These are phyloP conservation scores for Eucalyptus sideroxylon DNA, from an alignment of 345 rosid genomes.

Conservation along the genomic window DNA sequence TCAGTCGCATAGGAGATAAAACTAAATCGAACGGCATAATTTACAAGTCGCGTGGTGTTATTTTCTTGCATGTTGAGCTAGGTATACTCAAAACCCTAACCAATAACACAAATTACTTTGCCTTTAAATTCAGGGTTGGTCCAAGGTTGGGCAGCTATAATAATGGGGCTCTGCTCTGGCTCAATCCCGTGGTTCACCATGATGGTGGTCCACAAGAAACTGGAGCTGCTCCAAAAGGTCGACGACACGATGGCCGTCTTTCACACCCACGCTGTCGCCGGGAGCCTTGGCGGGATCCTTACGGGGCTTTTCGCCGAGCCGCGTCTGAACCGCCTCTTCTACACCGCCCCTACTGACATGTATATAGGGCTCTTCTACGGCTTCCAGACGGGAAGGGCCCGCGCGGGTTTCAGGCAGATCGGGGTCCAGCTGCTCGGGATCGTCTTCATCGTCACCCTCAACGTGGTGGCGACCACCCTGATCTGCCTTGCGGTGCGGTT, in stretches of 20 bases:
- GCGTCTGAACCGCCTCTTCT: constrained; percentile 12
- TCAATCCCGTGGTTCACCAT: constrained; percentile 46
- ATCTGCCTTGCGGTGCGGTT: constrained; percentile 12
- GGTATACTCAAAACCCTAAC: neutral
- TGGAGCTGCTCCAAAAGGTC: constrained; percentile 19
- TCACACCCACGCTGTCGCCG: constrained; percentile 43
- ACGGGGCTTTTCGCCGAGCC: constrained; percentile 30
- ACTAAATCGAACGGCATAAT: neutral
- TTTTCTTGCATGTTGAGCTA: neutral
- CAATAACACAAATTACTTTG: neutral
- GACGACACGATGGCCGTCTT: constrained; percentile 45
- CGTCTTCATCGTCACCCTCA: neutral
- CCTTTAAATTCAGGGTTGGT: constrained; percentile 15
- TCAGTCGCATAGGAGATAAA: neutral
- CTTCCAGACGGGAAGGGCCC: neutral
- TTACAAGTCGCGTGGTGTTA: neutral
- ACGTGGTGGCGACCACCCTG: constrained; percentile 13
- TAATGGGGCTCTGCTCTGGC: constrained; percentile 36
- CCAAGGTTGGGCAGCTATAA: constrained; percentile 43
- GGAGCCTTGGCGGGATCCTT: constrained; percentile 31
- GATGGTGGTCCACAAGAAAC: constrained; percentile 39
- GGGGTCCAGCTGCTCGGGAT: constrained; percentile 27
- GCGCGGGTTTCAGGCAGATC: constrained; percentile 14
- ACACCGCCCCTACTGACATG: neutral
- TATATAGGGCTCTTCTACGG: constrained; percentile 29